A percentile compares a stretch with the other conserved stretches of the same genome.
Evolutionary conservation across 495 filamentous ascomycete species (phyloP).

Genomic region (Letharia columbiana): DNA sequence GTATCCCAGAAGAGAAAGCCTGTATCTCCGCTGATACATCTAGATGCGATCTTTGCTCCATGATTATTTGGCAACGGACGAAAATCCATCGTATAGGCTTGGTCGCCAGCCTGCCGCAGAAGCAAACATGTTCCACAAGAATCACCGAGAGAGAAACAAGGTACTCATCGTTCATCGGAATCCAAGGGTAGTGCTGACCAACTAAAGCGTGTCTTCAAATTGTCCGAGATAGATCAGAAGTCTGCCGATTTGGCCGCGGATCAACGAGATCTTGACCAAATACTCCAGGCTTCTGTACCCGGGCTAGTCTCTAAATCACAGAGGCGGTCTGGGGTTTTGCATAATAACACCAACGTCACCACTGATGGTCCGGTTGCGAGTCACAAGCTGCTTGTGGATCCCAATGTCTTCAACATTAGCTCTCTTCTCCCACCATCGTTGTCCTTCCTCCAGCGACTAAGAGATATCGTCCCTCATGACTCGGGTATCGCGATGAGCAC

Average conservation of each 20-base stretch:
- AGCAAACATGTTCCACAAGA: slow-evolving; percentile 50
- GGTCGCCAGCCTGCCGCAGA: slow-evolving; percentile 40
- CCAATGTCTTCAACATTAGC: slow-evolving; percentile 97
- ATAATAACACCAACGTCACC: slow-evolving; percentile 27
- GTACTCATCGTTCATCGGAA: slow-evolving; percentile 25
- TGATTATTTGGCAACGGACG: slow-evolving; percentile 94
- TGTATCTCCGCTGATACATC: slow-evolving; percentile 35
- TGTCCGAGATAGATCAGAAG: slow-evolving; percentile 73
- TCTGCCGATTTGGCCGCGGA: slow-evolving; percentile 66
- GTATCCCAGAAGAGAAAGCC: neutral
- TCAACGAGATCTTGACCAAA: slow-evolving; percentile 81
- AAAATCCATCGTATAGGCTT: slow-evolving; percentile 48
- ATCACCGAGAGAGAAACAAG: slow-evolving; percentile 60
- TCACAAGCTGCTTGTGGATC: slow-evolving; percentile 85
- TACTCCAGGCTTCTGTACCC: slow-evolving; percentile 83
- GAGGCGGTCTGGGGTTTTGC: slow-evolving; percentile 31
- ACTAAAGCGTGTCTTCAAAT: slow-evolving; percentile 69
- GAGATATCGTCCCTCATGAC: slow-evolving; percentile 78
- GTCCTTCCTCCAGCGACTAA: slow-evolving; percentile 81
- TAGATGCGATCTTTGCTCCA: slow-evolving; percentile 87
- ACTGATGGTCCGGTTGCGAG: slow-evolving; percentile 53
- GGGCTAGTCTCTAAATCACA: slow-evolving; percentile 79
- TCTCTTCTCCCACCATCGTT: slow-evolving; percentile 88
- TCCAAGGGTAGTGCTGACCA: slow-evolving; percentile 24
- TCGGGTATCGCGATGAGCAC: slow-evolving; percentile 80